phyloP scores from a whole-genome alignment of 1,284 basidiomycete genomes.

The Hortiboletus rubellus region DNA sequence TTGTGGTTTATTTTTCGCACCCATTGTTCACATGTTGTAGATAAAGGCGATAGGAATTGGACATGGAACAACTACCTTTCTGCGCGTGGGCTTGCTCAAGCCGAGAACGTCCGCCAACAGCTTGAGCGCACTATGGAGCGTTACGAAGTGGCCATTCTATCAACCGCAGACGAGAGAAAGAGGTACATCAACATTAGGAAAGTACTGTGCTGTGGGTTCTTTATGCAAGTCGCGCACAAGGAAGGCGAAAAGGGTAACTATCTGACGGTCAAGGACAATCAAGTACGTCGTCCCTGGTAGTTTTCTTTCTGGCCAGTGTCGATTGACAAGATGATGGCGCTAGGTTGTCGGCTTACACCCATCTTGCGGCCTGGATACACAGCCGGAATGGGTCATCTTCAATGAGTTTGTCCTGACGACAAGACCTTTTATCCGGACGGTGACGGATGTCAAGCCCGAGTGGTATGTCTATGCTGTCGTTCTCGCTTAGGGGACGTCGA shows the following conservation, averaged over 20 bases:
- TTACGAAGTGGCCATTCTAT: slow-evolving; percentile 79
- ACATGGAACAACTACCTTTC: slow-evolving; percentile 93
- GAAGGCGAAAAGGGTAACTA: slow-evolving; percentile 90
- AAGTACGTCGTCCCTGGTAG: slow-evolving; percentile 42
- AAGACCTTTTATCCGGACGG: slow-evolving; percentile 86
- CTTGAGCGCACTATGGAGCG: slow-evolving; percentile 93
- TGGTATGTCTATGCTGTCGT: slow-evolving; percentile 57
- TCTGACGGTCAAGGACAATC: slow-evolving; percentile 92
- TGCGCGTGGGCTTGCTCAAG: slow-evolving; percentile 81
- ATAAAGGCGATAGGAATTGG: slow-evolving; percentile 83
- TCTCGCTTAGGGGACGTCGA: not conserved
- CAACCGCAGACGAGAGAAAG: slow-evolving; percentile 77
- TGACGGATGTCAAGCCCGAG: slow-evolving; percentile 86
- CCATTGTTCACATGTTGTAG: slow-evolving; percentile 37
- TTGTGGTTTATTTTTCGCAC: not conserved
- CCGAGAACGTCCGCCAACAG: slow-evolving; percentile 93
- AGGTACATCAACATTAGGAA: slow-evolving; percentile 82
- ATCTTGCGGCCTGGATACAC: slow-evolving; percentile 88
- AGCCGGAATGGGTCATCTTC: slow-evolving; percentile 96
- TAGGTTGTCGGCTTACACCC: slow-evolving; percentile 93
- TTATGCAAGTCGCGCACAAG: slow-evolving; percentile 98
- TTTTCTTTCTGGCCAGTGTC: not conserved
- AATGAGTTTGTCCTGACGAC: slow-evolving; percentile 98
- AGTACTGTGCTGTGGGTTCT: slow-evolving; percentile 91
- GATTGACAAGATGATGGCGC: slow-evolving; percentile 1